Evolutionary conservation across 805 yeast species (phyloP), one percentile per base, ranked within the genome.

Genomic region (Cyberlindnera veronae): DNA sequence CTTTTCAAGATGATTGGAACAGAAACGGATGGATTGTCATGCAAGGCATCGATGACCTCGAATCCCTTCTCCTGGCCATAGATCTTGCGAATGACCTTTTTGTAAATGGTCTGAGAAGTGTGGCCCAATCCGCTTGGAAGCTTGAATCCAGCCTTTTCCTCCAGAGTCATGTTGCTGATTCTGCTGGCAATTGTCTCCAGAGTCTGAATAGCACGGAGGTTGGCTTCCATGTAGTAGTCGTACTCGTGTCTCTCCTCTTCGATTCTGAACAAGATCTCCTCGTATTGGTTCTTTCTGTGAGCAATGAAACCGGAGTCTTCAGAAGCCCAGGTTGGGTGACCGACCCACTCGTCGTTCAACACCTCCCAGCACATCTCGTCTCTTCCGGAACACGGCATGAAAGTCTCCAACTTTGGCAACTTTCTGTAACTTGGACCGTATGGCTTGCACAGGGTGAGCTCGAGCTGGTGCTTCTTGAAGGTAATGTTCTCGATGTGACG

Each of bases 271-370:
- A 93, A 66, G 36, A 93, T 86, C 62, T 93, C 99, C 64, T 93
- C 99, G 61, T 91, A 93, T 66, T 93, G 99, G 60, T 93, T 93
- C 64, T 93, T 93, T 50, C 98, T 79, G 62, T 93, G 99, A n/a
- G 99, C 96, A 60, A 93, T 90, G 55, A 91, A 93, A 0, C 99
- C 99, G 11, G 96, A 86, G 62, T 93, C 99, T 62, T 93, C 99
- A 0, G 98, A 91, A 4, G 98, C 99, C 99, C 99, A 93, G n/a
- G 96, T 95, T 17, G 99, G 99, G 64, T 93, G 98, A 6, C 97
- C 96, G 26, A 93, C 98, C 97, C 98, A 93, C 64, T 91, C 98
- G 62, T 93, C 99, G 63, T 93, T 93, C 53, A 93, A 73, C 13
- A 93, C 96, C 58, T 91, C 97, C 97, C 97, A 91, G 61, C 99